phyloP scores from a whole-genome alignment of 2,329 filamentous ascomycete genomes.

The Macroventuria anomochaeta region DNA sequence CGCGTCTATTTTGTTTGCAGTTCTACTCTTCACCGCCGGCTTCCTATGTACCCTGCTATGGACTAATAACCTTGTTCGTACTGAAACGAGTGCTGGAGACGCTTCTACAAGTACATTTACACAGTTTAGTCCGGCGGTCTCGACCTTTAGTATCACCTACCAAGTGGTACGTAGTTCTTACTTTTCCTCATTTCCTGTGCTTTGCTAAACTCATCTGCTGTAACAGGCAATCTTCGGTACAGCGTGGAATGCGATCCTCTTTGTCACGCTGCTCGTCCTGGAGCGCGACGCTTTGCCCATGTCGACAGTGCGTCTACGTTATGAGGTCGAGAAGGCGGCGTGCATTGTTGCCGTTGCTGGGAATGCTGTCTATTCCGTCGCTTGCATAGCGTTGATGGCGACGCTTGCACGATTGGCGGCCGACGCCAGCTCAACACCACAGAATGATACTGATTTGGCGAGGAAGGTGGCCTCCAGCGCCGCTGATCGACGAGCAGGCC shows the following conservation, averaged over 20 bases:
- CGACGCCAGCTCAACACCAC: background rate
- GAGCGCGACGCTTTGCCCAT: background rate
- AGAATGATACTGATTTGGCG: background rate
- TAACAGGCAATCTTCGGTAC: constrained; percentile 1
- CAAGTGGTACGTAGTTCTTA: background rate
- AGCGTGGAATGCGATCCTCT: background rate
- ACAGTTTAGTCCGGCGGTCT: background rate
- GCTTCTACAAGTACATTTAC: background rate
- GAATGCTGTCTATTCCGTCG: background rate
- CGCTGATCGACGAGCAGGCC: background rate
- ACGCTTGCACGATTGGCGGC: background rate
- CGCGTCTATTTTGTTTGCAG: background rate
- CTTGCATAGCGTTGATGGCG: background rate
- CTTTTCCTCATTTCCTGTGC: background rate
- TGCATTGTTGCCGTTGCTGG: background rate
- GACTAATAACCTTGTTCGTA: background rate
- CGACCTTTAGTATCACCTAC: background rate
- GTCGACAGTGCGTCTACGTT: background rate
- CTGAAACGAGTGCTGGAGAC: background rate
- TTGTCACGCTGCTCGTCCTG: background rate
- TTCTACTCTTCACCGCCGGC: background rate
- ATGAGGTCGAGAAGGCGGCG: background rate
- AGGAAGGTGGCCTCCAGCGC: background rate
- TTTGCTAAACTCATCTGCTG: background rate
- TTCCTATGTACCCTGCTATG: background rate